Evolutionary conservation across 768 basidiomycete species (phyloP).

Genomic region (Mycena alexandri): DNA sequence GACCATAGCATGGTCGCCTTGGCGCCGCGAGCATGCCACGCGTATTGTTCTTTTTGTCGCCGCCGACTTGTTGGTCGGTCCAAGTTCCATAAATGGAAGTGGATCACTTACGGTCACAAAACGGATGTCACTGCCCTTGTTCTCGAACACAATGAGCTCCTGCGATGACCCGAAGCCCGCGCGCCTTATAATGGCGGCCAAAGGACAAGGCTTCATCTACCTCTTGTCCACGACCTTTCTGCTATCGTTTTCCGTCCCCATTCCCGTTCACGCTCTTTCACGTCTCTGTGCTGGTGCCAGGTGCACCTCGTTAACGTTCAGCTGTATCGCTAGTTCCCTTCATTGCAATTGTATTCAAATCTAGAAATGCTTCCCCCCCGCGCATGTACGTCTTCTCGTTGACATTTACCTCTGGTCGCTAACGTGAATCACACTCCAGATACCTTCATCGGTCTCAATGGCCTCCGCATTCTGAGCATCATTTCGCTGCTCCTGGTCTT

Average conservation of each 20-base stretch:
- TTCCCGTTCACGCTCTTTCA: slow-evolving; percentile 33
- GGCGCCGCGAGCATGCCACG: background rate
- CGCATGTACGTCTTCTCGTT: slow-evolving; percentile 57
- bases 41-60: slow-evolving; percentile 19
- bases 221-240: slow-evolving; percentile 1
- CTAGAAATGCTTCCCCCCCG: slow-evolving; percentile 58
- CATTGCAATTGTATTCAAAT: slow-evolving; percentile 23
- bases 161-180: slow-evolving; percentile 8
- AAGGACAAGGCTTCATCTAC: background rate
- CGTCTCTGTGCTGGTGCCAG: slow-evolving; percentile 39
- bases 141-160: slow-evolving; percentile 17
- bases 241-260: background rate
- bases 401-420: background rate
- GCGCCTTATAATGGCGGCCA: slow-evolving; percentile 3
- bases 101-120: background rate
- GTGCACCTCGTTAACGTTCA: slow-evolving; percentile 28
- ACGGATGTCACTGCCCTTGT: background rate
- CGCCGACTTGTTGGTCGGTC: background rate
- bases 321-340: slow-evolving; percentile 32
- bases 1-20: background rate
- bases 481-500: slow-evolving; percentile 85
- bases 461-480: slow-evolving; percentile 82
- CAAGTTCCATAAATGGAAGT: slow-evolving; percentile 16
- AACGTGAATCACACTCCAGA: slow-evolving; percentile 46
- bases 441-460: slow-evolving; percentile 84